Conservation (phyloP, 176 grass and related monocot species). For the Oryza meridionalis region DNA sequence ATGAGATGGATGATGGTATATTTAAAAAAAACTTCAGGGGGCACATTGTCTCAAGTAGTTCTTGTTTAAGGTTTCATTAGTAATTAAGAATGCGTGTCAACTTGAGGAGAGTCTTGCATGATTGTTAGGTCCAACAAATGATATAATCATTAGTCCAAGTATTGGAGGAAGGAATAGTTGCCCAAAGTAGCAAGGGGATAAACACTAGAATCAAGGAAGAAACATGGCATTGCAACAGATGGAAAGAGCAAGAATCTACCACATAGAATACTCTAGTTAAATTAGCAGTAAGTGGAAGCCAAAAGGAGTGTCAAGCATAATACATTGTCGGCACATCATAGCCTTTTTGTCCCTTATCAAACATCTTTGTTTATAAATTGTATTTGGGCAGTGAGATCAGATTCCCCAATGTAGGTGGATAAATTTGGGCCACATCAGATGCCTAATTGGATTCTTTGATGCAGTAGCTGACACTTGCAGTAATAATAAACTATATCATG, state of each 20-base stretch:
- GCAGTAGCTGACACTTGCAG: conserved; percentile 44
- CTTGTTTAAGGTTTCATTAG: conserved; percentile 42
- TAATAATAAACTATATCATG: conserved; percentile 49
- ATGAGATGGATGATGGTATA: conserved; percentile 20
- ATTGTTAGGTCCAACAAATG: conserved; percentile 36
- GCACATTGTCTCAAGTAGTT: conserved; percentile 27
- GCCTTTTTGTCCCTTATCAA: conserved; percentile 49
- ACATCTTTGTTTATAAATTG: conserved; percentile 38
- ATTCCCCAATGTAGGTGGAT: conserved; percentile 45
- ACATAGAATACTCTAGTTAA: conserved; percentile 33
- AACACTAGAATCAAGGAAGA: conserved; percentile 42
- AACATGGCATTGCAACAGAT: conserved; percentile 36
- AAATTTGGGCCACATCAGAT: conserved; percentile 46
- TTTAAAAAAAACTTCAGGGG: conserved; percentile 19
- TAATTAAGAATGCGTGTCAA: conserved; percentile 30
- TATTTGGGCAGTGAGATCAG: conserved; percentile 37
- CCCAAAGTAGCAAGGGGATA: conserved; percentile 56
- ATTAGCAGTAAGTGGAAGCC: conserved; percentile 41
- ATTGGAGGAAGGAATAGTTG: conserved; percentile 41
- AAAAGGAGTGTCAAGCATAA: conserved; percentile 45
- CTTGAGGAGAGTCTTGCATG: conserved; percentile 10
- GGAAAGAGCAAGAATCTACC: conserved; percentile 49
- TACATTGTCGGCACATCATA: conserved; percentile 42
- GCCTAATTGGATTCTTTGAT: conserved; percentile 46
- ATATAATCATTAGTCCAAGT: conserved; percentile 45